Percentiles rank a stretch among this genome's conserved stretches.
Evolutionary conservation across 2,329 filamentous ascomycete species (phyloP).

Genomic region (Fusarium sp.): DNA sequence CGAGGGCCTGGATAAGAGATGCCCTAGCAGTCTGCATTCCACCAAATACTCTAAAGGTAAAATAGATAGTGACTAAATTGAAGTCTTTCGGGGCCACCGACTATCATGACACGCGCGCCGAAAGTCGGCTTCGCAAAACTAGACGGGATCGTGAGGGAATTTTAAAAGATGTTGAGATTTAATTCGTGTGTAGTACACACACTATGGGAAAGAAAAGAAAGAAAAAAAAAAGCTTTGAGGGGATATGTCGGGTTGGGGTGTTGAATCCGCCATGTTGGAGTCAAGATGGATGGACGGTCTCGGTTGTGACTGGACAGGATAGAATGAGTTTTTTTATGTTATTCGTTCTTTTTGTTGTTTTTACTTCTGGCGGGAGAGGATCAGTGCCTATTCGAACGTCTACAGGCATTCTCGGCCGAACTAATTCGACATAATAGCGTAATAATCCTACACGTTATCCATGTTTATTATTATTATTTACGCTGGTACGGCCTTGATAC

Average conservation of each 20-base stretch:
- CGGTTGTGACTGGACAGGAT: constrained; percentile 20
- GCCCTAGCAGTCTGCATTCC: constrained; percentile 21
- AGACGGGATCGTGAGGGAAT: constrained; percentile 31
- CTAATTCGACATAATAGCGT: neutral
- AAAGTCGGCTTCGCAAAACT: constrained; percentile 6
- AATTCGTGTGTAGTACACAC: constrained; percentile 20
- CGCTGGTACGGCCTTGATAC: constrained; percentile 8
- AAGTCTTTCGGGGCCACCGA: constrained; percentile 29
- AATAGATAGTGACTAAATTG: neutral
- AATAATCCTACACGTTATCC: neutral
- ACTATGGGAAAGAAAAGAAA: neutral
- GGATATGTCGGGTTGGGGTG: constrained; percentile 31
- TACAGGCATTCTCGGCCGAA: constrained; percentile 6
- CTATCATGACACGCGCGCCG: constrained; percentile 1
- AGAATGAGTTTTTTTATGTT: constrained; percentile 7
- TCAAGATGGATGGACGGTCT: constrained; percentile 43
- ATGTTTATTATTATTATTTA: constrained; percentile 1
- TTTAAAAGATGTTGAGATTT: constrained; percentile 26
- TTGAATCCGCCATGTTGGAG: constrained; percentile 36
- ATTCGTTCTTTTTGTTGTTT: constrained; percentile 5
- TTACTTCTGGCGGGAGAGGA: constrained; percentile 3
- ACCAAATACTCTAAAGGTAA: neutral
- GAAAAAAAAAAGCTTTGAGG: constrained; percentile 1
- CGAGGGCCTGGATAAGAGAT: constrained; percentile 29
- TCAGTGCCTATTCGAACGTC: constrained; percentile 14